Conservation (phyloP, 73 alveolate species). For the Uronychia binucleata region DNA sequence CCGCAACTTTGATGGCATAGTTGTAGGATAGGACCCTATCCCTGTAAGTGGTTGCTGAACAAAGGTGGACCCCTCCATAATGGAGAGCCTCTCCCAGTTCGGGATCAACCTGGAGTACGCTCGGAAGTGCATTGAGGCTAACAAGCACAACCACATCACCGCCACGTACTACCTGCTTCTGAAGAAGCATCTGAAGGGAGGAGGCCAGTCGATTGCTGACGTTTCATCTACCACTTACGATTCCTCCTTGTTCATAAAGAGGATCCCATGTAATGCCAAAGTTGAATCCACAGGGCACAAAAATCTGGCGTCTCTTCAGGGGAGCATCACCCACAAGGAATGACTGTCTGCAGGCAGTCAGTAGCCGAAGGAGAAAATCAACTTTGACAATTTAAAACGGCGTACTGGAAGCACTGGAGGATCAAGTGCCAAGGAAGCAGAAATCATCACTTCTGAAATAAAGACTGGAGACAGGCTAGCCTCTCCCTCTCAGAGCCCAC, state of each 20-base stretch:
- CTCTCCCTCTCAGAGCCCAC: neutral
- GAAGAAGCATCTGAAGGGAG: constrained; percentile 69
- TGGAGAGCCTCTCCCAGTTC: neutral
- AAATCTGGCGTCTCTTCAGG: neutral
- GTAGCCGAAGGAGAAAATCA: neutral
- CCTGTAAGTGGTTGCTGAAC: constrained; percentile 15
- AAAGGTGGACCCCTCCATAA: neutral
- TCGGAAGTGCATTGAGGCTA: constrained; percentile 88
- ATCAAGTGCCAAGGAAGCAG: neutral
- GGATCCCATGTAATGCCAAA: neutral
- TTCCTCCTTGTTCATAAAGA: neutral
- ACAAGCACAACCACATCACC: constrained; percentile 94
- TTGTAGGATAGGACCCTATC: constrained; percentile 63
- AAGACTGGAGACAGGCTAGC: neutral
- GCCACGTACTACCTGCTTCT: constrained; percentile 92
- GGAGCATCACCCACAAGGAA: neutral
- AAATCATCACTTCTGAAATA: neutral
- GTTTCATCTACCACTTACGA: constrained; percentile 70
- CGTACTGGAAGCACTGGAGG: neutral
- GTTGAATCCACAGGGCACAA: neutral
- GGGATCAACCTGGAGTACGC: constrained; percentile 64
- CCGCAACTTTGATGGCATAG: constrained; percentile 40
- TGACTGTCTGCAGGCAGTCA: neutral
- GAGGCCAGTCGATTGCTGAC: constrained; percentile 87
- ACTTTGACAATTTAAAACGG: neutral